Base-by-base conservation (phyloP, 495 filamentous ascomycete species). In the Penicillium salamii region DNA sequence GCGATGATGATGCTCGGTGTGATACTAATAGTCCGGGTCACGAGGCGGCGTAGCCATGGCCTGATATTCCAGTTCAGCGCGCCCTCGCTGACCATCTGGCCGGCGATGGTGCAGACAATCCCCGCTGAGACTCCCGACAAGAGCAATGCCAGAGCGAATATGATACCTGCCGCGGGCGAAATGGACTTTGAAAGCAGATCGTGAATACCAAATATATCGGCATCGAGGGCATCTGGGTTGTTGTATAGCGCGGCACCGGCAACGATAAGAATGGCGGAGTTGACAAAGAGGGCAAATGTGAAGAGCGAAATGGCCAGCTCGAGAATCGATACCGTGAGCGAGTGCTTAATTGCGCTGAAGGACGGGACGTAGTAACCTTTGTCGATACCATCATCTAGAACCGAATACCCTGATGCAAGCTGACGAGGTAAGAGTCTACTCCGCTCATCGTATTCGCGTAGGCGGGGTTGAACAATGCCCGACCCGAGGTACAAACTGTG, bases 271-370 rank as follows among this genome's bases (percentile, higher is more conserved):
- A 96, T 96, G 46, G 91, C 79, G 49, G 82, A 87, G 71, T 96
- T 96, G 59, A 96, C 89, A 54, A 96, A 96, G 13, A 95, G 80
- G 7, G 91, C 91, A 60, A 95, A 93, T n/a, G 89, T 89, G 59
- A 91, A 89, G n/a, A 96, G 83, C 0, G 87, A 88, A 26, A 92
- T 52, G 29, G 81, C 63, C 24, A 95, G 75, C 57, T 90, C 87
- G 11, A 81, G 74, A 68, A 91, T 87, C 7, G 87, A 89, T 66
- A 91, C 92, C 43, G 83, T 85, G 55, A 96, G 76, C 52, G 87
- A 95, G 57, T 82, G 77, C 5, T 77, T 80, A 50, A 96, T 91
- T 7, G 91, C 90, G 3, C 79, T 67, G 9, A 92, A 72, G 3
- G 87, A 88, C 11, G 91, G 91, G 15, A 84, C 75, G 69, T 95